Percentiles rank a stretch among this genome's conserved stretches.
phyloP scores from a whole-genome alignment of 441 rosid species.

The Mallotus japonicus region DNA sequence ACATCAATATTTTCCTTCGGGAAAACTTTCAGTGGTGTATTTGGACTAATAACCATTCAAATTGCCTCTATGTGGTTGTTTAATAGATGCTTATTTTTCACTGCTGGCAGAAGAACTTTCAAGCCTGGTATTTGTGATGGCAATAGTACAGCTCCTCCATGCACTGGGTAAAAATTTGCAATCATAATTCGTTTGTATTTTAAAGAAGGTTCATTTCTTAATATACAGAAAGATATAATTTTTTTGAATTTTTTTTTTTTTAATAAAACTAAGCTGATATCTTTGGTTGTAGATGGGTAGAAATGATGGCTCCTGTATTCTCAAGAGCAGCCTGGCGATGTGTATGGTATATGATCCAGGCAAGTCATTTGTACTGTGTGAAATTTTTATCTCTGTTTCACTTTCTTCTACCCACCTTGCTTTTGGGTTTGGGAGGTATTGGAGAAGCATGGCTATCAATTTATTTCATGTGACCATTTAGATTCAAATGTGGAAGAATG shows the following conservation, averaged over 20 bases:
- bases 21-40: too few species aligned
- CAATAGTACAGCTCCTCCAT: conserved; percentile 56
- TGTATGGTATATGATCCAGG: conserved; percentile 80
- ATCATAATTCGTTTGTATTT: neutral
- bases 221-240: neutral
- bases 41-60: neutral
- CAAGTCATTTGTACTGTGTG: conserved; percentile 7
- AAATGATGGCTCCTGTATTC: conserved; percentile 85
- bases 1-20: neutral
- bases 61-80: neutral
- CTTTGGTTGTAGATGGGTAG: conserved; percentile 53
- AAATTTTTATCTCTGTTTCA: neutral
- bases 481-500: neutral
- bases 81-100: conserved; percentile 10
- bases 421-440: neutral
- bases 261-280: conserved; percentile 10
- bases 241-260: neutral
- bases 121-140: conserved; percentile 48
- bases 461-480: neutral
- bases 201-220: neutral
- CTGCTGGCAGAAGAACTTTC: conserved; percentile 51
- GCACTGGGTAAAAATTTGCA: conserved; percentile 55
- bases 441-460: neutral
- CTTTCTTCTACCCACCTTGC: neutral
- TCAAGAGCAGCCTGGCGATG: conserved; percentile 74